These are phyloP conservation scores for Fusarium luffae DNA, from an alignment of 2,329 filamentous ascomycete species.

Conservation along the genomic window DNA sequence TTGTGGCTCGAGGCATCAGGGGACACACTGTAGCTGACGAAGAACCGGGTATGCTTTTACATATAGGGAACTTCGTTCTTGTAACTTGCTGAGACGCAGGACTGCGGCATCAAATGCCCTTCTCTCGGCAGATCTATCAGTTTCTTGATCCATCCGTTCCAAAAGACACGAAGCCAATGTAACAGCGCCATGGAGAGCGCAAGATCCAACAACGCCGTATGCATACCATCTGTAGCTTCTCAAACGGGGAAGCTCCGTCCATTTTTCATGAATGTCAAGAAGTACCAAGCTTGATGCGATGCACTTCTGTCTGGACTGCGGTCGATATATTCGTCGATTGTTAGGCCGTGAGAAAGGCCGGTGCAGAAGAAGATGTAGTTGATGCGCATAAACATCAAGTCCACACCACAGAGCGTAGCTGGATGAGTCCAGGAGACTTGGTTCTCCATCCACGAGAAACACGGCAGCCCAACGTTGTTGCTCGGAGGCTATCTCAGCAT, in stretches of 20 bases:
- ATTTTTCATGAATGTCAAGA: neutral
- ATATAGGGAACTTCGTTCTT: neutral
- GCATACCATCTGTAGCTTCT: neutral
- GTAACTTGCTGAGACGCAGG: neutral
- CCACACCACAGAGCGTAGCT: slow-evolving; percentile 38
- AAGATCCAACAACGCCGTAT: neutral
- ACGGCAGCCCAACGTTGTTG: neutral
- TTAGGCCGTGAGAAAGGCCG: slow-evolving; percentile 14
- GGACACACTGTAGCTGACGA: neutral
- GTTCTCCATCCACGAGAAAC: slow-evolving; percentile 25
- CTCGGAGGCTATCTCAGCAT: neutral
- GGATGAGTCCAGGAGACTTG: slow-evolving; percentile 25
- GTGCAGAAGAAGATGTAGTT: slow-evolving; percentile 38
- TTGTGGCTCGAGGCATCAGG: neutral
- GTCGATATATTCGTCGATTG: neutral
- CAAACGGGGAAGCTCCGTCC: neutral
- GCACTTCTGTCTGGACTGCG: neutral
- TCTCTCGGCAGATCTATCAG: neutral
- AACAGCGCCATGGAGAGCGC: neutral
- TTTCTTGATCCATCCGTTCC: neutral
- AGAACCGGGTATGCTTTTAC: neutral
- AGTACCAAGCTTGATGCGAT: neutral
- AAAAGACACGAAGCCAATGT: slow-evolving; percentile 1
- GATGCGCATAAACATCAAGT: slow-evolving; percentile 33
- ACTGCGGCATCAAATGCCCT: neutral